Evolutionary conservation across 2,329 filamentous ascomycete genomes (phyloP).

Genomic region (Penicillium nordicum): DNA sequence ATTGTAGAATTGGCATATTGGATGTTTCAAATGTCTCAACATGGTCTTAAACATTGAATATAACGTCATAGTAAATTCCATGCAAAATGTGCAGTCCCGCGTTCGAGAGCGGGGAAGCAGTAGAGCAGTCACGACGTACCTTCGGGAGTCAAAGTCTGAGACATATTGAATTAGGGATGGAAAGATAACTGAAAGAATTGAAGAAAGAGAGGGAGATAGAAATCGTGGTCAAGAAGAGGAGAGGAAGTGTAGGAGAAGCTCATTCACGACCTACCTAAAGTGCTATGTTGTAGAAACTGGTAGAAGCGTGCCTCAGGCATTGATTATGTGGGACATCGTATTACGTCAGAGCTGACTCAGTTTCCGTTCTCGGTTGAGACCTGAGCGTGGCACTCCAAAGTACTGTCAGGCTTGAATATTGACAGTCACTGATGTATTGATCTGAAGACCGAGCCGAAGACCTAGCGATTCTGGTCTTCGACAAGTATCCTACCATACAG

Average conservation of each 20-base stretch:
- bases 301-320: slow-evolving; percentile 36
- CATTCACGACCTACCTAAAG: slow-evolving; percentile 24
- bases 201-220: slow-evolving; percentile 2
- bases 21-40: background rate
- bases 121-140: slow-evolving; percentile 37
- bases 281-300: slow-evolving; percentile 38
- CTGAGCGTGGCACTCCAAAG: background rate
- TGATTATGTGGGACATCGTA: background rate
- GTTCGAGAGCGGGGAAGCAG: slow-evolving; percentile 30
- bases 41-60: slow-evolving; percentile 6
- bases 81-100: slow-evolving; percentile 23
- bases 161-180: slow-evolving; percentile 18
- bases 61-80: slow-evolving; percentile 16
- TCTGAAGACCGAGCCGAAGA: background rate
- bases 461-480: background rate
- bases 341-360: slow-evolving; percentile 9
- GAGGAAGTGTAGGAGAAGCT: slow-evolving; percentile 19
- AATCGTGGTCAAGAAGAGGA: slow-evolving; percentile 15
- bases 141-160: slow-evolving; percentile 43
- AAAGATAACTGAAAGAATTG: slow-evolving; percentile 5
- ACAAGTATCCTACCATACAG: background rate
- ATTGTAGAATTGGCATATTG: background rate
- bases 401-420: background rate
- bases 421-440: background rate
- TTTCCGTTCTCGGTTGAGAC: background rate